phyloP scores from a whole-genome alignment of 2,329 filamentous ascomycete species.

The Curvularia sp. region DNA sequence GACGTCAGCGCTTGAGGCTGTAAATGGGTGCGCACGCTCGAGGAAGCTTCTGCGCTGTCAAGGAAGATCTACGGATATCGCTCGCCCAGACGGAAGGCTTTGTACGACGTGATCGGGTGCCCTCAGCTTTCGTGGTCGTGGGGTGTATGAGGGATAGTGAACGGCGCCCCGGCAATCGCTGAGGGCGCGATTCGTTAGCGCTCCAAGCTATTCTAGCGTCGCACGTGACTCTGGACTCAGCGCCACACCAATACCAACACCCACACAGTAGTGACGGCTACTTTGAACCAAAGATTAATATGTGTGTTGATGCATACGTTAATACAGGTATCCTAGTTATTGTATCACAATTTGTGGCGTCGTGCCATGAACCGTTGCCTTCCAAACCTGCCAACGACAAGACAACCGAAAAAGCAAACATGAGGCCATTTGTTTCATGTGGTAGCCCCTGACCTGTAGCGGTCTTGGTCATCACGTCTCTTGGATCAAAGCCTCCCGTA shows the following conservation, averaged over 20 bases:
- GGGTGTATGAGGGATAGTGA: slow-evolving; percentile 40
- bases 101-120: slow-evolving; percentile 44
- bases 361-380: background rate
- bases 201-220: slow-evolving; percentile 16
- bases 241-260: background rate
- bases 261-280: no score
- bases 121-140: slow-evolving; percentile 43
- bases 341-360: background rate
- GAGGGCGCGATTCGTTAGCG: slow-evolving; percentile 24
- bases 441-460: background rate
- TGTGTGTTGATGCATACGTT: background rate
- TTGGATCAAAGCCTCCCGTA: slow-evolving; percentile 46
- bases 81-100: slow-evolving; percentile 33
- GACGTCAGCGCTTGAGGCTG: slow-evolving; percentile 42
- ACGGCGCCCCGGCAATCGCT: slow-evolving; percentile 20
- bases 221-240: slow-evolving; percentile 13
- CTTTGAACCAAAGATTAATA: background rate
- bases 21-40: slow-evolving; percentile 34
- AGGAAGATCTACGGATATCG: slow-evolving; percentile 32
- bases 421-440: background rate
- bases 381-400: background rate
- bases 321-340: background rate
- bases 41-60: slow-evolving; percentile 36
- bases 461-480: slow-evolving; percentile 5
- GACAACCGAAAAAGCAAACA: slow-evolving; percentile 4